Conservation (phyloP, 78 protist species). For the Dictyostelium brefeldianum region DNA sequence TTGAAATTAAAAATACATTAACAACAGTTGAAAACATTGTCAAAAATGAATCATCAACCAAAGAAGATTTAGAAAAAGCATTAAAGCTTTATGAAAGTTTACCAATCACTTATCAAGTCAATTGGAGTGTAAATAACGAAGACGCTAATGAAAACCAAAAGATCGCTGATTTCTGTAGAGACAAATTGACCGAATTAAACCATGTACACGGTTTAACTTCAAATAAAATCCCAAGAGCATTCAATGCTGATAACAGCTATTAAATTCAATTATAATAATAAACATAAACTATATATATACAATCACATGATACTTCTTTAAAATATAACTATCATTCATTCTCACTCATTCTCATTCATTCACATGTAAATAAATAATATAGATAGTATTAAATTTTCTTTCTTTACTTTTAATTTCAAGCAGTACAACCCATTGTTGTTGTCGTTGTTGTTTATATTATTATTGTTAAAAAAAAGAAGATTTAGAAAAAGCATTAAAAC, state of each 20-base stretch:
- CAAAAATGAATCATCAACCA: neutral
- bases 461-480: too few relatives aligned
- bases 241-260: slow-evolving; percentile 72
- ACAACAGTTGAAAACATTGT: neutral
- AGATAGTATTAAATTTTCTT: neutral
- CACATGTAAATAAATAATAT: neutral
- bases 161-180: slow-evolving; percentile 79
- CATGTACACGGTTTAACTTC: slow-evolving; percentile 31
- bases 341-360: too few relatives aligned
- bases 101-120: slow-evolving; percentile 68
- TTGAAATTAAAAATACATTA: slow-evolving; percentile 17
- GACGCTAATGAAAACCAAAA: slow-evolving; percentile 69
- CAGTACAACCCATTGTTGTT: too few relatives aligned
- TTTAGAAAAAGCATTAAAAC: slow-evolving; percentile 16
- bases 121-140: slow-evolving; percentile 42
- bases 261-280: slow-evolving; percentile 3
- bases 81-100: slow-evolving; percentile 47
- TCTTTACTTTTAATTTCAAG: neutral
- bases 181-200: slow-evolving; percentile 68
- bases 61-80: slow-evolving; percentile 26
- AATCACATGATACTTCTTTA: neutral
- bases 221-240: slow-evolving; percentile 72
- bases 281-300: too few relatives aligned
- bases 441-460: too few relatives aligned
- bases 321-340: too few relatives aligned